Percentiles rank a stretch among this genome's conserved stretches.
Conservation (phyloP, 129 eudicot genomes). For the Solidago caesia region DNA sequence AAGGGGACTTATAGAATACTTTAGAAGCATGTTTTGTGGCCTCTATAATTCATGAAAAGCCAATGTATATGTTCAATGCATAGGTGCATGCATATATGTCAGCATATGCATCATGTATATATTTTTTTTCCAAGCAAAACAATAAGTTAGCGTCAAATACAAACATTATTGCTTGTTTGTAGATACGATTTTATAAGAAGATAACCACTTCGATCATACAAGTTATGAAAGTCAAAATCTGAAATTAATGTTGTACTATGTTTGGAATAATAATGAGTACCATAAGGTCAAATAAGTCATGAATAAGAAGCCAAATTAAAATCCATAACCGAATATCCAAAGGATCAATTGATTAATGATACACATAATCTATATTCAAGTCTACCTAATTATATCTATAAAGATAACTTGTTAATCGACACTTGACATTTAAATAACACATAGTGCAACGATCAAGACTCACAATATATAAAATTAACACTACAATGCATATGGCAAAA, state of each 20-base stretch:
- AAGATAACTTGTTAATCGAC: no score
- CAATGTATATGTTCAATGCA: slow-evolving; percentile 12
- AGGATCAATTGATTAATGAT: no score
- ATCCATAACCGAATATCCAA: not conserved
- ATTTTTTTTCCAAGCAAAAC: not conserved
- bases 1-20: slow-evolving; percentile 8
- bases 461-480: no score
- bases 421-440: no score
- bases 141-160: not conserved
- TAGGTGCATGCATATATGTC: not conserved
- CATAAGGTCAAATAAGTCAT: no score
- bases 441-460: no score
- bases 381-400: no score
- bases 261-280: not conserved
- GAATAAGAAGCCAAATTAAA: no score
- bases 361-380: no score
- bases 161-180: slow-evolving; percentile 6
- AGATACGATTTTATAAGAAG: not conserved
- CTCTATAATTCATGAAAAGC: slow-evolving; percentile 20
- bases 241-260: not conserved
- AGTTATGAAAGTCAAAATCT: not conserved
- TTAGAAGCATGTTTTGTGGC: slow-evolving; percentile 19
- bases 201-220: not conserved
- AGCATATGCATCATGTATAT: not conserved
- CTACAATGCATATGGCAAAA: no score